Conservation (phyloP, 1,284 basidiomycete genomes). For the Pholiota adiposa region DNA sequence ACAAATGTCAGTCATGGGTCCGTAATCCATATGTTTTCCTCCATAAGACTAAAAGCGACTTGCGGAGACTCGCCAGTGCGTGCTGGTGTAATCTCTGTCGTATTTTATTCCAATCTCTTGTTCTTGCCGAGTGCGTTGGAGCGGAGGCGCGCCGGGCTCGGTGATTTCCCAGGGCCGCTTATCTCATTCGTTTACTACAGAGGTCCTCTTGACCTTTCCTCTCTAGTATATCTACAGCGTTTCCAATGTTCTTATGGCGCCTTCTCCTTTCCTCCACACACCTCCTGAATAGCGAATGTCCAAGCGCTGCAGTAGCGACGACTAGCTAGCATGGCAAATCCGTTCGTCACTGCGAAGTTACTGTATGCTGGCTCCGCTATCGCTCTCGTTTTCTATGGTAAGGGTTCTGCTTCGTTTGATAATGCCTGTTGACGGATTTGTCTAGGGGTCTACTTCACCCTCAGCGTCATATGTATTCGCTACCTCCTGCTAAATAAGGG, state of each 20-base stretch:
- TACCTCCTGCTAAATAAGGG: constrained; percentile 8
- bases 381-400: not conserved
- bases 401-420: not conserved
- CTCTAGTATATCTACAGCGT: not conserved
- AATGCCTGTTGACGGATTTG: not conserved
- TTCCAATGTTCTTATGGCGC: not conserved
- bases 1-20: too few species aligned
- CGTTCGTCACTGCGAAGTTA: not conserved
- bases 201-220: not conserved
- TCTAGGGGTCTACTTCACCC: constrained; percentile 10
- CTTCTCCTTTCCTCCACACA: not conserved
- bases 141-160: not conserved
- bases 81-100: too few species aligned
- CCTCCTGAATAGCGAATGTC: not conserved
- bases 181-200: not conserved
- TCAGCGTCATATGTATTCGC: constrained; percentile 14
- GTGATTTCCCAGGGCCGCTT: not conserved
- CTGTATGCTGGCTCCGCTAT: not conserved
- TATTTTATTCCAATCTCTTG: too few species aligned
- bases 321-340: not conserved
- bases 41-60: too few species aligned
- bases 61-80: too few species aligned
- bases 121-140: not conserved
- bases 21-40: too few species aligned
- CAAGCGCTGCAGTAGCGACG: not conserved